Evolutionary conservation across 2,329 filamentous ascomycete genomes (phyloP).

Genomic region (Aureobasidium namibiae): DNA sequence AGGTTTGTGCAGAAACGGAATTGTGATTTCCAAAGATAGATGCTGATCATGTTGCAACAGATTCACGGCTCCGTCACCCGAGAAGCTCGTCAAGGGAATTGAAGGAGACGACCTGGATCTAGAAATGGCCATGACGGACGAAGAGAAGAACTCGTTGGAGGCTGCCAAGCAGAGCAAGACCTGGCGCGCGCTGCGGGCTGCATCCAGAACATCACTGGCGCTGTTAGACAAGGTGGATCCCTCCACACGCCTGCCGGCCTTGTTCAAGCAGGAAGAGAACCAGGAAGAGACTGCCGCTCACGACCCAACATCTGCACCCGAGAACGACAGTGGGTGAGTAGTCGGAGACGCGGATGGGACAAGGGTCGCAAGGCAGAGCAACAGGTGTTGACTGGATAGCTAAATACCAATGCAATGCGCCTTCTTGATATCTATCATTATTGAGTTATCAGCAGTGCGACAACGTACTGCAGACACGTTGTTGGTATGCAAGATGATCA

Average conservation of each 20-base stretch:
- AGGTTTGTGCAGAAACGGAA: conserved; percentile 32
- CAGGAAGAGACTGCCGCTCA: conserved; percentile 13
- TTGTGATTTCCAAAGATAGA: conserved; percentile 10
- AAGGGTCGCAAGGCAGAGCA: conserved; percentile 13
- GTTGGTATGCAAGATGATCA: conserved; percentile 9
- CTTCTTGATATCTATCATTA: neutral
- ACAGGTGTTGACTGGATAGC: neutral
- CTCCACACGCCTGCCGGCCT: conserved; percentile 56
- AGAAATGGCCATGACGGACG: conserved; percentile 63
- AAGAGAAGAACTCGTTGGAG: conserved; percentile 50
- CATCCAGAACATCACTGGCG: conserved; percentile 63
- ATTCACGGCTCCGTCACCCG: conserved; percentile 60
- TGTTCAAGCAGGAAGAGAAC: conserved; percentile 32
- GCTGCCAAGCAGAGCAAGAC: conserved; percentile 79
- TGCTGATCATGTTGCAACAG: conserved; percentile 32
- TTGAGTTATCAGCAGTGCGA: neutral
- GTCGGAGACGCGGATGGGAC: conserved; percentile 6
- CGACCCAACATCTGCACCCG: neutral
- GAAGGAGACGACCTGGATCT: conserved; percentile 77
- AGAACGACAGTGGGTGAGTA: conserved; percentile 12
- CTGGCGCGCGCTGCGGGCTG: conserved; percentile 81
- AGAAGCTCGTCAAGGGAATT: conserved; percentile 64
- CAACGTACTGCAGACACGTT: conserved; percentile 1
- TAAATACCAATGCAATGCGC: conserved; percentile 1
- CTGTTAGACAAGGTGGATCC: conserved; percentile 84